Evolutionary conservation across 2,329 filamentous ascomycete species (phyloP).

Genomic region (Aspergillus alliaceus): DNA sequence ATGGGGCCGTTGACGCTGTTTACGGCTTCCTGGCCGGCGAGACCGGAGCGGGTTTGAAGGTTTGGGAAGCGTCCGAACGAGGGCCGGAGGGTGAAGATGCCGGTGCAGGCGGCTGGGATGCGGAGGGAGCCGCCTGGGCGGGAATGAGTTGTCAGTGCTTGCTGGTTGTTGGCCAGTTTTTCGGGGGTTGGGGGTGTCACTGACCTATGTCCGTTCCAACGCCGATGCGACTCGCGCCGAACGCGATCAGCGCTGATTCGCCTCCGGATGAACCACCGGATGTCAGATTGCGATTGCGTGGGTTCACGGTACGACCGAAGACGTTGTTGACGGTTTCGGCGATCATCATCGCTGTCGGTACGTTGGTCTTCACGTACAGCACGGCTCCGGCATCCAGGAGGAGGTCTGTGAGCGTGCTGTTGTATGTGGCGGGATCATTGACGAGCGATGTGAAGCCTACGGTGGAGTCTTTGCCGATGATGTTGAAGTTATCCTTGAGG

Average conservation of each 20-base stretch:
- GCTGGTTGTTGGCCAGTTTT: too few species aligned
- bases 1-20: constrained; percentile 65
- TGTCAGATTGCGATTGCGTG: constrained; percentile 33
- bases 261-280: constrained; percentile 39
- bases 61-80: constrained; percentile 43
- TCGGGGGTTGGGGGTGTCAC: background rate
- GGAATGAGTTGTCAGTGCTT: background rate
- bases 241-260: constrained; percentile 35
- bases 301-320: constrained; percentile 43
- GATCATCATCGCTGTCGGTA: constrained; percentile 46
- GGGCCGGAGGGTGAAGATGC: constrained; percentile 41
- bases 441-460: constrained; percentile 20
- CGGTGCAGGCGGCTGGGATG: constrained; percentile 41
- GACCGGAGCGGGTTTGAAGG: constrained; percentile 49
- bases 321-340: constrained; percentile 45
- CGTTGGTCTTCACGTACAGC: constrained; percentile 43
- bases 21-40: constrained; percentile 66
- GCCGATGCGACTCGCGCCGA: constrained; percentile 31
- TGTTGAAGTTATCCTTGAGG: constrained; percentile 43
- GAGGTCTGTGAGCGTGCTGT: constrained; percentile 36
- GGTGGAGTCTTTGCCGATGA: constrained; percentile 24
- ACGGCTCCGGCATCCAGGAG: constrained; percentile 43
- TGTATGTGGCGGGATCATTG: constrained; percentile 18
- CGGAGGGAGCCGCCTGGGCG: constrained; percentile 35
- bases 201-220: constrained; percentile 42